phyloP scores from a whole-genome alignment of 805 yeast species.

The Barnettozyma populi region DNA sequence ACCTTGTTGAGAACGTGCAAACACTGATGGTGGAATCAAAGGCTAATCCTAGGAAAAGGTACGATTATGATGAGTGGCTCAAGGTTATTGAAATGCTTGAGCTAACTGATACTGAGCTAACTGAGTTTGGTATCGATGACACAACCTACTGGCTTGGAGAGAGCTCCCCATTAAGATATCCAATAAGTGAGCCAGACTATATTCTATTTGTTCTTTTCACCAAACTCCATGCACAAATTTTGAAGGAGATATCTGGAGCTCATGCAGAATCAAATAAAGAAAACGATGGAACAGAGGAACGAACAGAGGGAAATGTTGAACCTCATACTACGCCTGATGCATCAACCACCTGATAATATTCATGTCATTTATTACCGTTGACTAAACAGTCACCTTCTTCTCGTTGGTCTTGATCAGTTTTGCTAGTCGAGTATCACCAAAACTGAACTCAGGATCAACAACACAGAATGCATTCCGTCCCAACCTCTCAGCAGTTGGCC shows the following conservation, averaged over 20 bases:
- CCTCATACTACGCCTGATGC: neutral
- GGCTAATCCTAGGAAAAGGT: slow-evolving; percentile 29
- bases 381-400: slow-evolving; percentile 21
- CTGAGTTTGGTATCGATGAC: slow-evolving; percentile 20
- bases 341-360: neutral
- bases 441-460: slow-evolving; percentile 38
- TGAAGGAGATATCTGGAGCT: neutral
- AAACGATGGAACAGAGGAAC: slow-evolving; percentile 1
- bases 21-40: slow-evolving; percentile 14
- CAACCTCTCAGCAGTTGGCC: slow-evolving; percentile 81
- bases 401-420: slow-evolving; percentile 43
- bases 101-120: slow-evolving; percentile 18
- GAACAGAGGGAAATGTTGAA: neutral
- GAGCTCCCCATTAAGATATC: slow-evolving; percentile 62
- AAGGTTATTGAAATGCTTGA: slow-evolving; percentile 31
- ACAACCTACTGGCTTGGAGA: slow-evolving; percentile 59
- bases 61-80: slow-evolving; percentile 50
- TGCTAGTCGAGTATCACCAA: slow-evolving; percentile 50
- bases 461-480: slow-evolving; percentile 48
- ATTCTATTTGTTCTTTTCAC: slow-evolving; percentile 36
- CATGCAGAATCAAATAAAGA: neutral
- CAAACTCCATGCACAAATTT: slow-evolving; percentile 17
- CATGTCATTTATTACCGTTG: too few species aligned
- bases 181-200: slow-evolving; percentile 64
- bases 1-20: slow-evolving; percentile 23